phyloP scores from a whole-genome alignment of 352 stramenopile genomes.

The Ophiocytium majus region DNA sequence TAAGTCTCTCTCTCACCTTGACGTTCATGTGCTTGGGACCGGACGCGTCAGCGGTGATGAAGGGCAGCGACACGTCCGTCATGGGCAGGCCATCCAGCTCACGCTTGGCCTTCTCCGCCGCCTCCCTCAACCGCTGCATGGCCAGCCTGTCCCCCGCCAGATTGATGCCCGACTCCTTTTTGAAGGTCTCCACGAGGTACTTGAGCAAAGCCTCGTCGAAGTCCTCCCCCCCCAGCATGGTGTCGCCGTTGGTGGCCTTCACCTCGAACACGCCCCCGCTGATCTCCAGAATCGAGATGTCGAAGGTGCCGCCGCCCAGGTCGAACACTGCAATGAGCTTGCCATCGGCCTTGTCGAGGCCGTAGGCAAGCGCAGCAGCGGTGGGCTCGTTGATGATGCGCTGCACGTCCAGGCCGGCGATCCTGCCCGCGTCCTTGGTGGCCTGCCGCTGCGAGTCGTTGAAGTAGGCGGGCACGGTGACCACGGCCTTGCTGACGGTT shows the following conservation, averaged over 20 bases:
- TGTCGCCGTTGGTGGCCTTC: constrained; percentile 93
- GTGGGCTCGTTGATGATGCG: constrained; percentile 97
- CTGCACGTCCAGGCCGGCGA: constrained; percentile 89
- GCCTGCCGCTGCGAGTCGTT: constrained; percentile 92
- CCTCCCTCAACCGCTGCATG: constrained; percentile 91
- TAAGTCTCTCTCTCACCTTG: constrained; percentile 77
- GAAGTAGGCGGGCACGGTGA: constrained; percentile 95
- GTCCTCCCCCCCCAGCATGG: constrained; percentile 89
- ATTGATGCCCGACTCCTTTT: constrained; percentile 89
- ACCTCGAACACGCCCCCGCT: constrained; percentile 64
- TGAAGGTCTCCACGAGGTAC: constrained; percentile 85
- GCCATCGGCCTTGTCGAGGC: constrained; percentile 93
- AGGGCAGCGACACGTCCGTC: constrained; percentile 92
- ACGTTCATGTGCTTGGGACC: constrained; percentile 97
- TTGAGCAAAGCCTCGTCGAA: constrained; percentile 93
- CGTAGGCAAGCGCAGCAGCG: constrained; percentile 93
- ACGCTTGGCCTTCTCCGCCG: constrained; percentile 85
- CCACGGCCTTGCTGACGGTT: constrained; percentile 82
- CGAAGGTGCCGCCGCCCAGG: constrained; percentile 94
- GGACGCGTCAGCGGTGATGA: constrained; percentile 94
- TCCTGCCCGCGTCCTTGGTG: constrained; percentile 92
- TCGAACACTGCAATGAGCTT: constrained; percentile 97
- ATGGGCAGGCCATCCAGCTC: constrained; percentile 92
- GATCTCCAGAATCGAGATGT: constrained; percentile 97
- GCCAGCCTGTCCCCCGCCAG: constrained; percentile 85